A percentile compares a stretch with the other conserved stretches of the same genome.
Conservation (phyloP, 148 eudicot species). For the Silene uniflora region DNA sequence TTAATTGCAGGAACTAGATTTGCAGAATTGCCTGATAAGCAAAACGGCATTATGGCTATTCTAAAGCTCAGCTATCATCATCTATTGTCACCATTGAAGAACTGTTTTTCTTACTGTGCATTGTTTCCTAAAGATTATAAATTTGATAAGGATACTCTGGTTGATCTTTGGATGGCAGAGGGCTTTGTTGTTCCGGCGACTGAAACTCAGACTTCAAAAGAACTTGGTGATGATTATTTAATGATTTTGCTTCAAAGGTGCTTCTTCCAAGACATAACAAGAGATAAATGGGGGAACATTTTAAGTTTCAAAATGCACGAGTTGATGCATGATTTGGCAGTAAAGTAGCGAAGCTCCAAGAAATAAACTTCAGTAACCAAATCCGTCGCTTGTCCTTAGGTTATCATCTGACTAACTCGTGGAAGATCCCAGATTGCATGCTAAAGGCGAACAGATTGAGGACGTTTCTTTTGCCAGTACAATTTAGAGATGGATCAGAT, state of each 20-base stretch:
- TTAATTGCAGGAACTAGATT: background rate
- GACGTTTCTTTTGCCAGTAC: slow-evolving; percentile 16
- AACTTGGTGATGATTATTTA: slow-evolving; percentile 12
- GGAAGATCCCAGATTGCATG: background rate
- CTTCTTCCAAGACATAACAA: slow-evolving; percentile 16
- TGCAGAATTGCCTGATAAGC: background rate
- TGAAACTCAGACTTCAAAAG: background rate
- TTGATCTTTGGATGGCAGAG: slow-evolving; percentile 31
- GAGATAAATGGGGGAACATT: slow-evolving; percentile 11
- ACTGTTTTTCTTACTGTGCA: slow-evolving; percentile 32
- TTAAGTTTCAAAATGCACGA: slow-evolving; percentile 27
- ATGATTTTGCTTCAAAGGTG: slow-evolving; percentile 17
- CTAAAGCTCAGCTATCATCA: slow-evolving; percentile 27
- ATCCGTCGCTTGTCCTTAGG: slow-evolving; percentile 4
- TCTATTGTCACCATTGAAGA: slow-evolving; percentile 18
- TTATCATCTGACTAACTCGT: background rate
- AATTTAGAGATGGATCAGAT: background rate
- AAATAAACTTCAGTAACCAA: background rate
- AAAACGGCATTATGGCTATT: slow-evolving; percentile 6
- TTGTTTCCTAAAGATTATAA: slow-evolving; percentile 25
- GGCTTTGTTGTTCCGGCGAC: slow-evolving; percentile 17
- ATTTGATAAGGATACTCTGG: slow-evolving; percentile 7
- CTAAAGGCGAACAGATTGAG: slow-evolving; percentile 11
- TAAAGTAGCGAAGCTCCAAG: background rate
- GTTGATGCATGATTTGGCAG: no score